Conservation (phyloP, 192 early-diverging fungal genomes). For the Mortierella claussenii region DNA sequence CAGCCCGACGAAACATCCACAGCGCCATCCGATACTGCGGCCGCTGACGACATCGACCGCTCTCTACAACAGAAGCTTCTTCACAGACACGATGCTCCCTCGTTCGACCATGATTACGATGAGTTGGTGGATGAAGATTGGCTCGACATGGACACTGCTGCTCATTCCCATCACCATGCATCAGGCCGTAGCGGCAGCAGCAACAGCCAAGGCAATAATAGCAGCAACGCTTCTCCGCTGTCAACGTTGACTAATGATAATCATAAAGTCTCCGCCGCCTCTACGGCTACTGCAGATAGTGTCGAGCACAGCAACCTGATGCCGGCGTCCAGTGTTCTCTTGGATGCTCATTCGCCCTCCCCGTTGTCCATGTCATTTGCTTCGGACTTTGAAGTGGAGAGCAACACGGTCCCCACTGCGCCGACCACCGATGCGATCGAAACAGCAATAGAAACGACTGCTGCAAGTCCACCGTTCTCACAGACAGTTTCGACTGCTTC, state of each 20-base stretch:
- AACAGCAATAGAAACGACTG: neutral
- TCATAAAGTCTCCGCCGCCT: neutral
- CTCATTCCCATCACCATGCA: neutral
- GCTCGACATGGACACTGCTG: constrained; percentile 32
- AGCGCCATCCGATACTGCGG: too few species aligned
- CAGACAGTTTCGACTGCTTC: constrained; percentile 10
- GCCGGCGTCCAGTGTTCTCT: too few species aligned
- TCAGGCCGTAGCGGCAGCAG: neutral
- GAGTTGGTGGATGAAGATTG: constrained; percentile 43
- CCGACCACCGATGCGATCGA: neutral
- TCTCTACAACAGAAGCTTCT: too few species aligned
- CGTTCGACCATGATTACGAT: constrained; percentile 20
- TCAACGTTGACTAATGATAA: neutral
- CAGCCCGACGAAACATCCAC: too few species aligned
- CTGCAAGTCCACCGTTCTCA: neutral
- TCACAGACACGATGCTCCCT: neutral
- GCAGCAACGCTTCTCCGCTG: neutral
- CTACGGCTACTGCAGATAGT: too few species aligned
- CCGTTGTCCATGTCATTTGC: neutral
- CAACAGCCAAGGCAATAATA: neutral
- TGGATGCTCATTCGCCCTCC: too few species aligned
- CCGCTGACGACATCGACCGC: too few species aligned
- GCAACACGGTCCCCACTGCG: neutral
- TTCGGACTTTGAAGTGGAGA: neutral
- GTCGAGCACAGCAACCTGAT: too few species aligned